Evolutionary conservation across 139 green algal species (phyloP).

Genomic region (Closterium sp.): DNA sequence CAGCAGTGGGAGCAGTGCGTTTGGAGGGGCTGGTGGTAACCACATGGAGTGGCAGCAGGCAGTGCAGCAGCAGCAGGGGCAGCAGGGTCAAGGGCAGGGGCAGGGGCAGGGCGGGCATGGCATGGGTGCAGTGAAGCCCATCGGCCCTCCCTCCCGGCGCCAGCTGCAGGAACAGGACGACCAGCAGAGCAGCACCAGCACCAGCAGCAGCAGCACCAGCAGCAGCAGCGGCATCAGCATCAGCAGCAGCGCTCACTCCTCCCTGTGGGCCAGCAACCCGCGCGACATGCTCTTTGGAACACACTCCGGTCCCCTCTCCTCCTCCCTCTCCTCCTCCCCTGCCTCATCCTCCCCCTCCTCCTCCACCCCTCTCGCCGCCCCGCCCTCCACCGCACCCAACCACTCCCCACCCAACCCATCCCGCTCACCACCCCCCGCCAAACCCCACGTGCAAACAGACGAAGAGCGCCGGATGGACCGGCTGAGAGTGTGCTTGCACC

Average conservation of each 20-base stretch:
- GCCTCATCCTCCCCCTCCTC: not conserved
- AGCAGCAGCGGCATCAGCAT: not conserved
- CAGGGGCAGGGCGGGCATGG: not conserved
- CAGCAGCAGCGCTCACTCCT: not conserved
- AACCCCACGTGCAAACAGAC: not conserved
- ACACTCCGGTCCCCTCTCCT: not conserved
- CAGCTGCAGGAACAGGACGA: not conserved
- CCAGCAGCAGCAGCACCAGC: no score
- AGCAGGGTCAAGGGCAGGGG: not conserved
- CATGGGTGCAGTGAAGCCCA: not conserved
- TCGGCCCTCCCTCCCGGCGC: not conserved
- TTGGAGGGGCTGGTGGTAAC: not conserved
- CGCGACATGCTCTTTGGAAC: constrained; percentile 27
- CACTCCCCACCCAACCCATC: not conserved
- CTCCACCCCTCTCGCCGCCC: not conserved
- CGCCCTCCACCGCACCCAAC: not conserved
- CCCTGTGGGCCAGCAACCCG: constrained; percentile 7
- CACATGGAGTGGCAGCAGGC: not conserved
- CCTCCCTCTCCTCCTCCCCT: not conserved
- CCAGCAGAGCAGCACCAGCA: not conserved
- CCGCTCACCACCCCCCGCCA: no score
- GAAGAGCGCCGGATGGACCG: not conserved
- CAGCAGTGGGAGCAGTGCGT: not conserved
- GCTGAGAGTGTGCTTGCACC: not conserved
- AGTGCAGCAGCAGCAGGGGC: not conserved